Evolutionary conservation across 2,329 filamentous ascomycete genomes (phyloP), one percentile per base, ranked within the genome.

Genomic region (Phymatotrichopsis omnivora): DNA sequence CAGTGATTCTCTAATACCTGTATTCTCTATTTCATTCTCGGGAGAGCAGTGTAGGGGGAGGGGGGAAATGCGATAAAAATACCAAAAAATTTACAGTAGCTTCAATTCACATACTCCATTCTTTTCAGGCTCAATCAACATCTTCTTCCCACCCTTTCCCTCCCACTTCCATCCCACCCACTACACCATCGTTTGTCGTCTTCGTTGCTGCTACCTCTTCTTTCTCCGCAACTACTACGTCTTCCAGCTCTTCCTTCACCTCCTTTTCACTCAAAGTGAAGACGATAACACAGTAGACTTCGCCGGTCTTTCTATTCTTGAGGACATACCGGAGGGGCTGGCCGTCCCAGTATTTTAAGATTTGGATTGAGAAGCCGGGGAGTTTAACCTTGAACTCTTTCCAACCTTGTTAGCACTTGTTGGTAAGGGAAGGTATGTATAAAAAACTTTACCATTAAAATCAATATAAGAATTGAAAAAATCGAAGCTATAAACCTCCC

Each of bases 401-500:
- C 22, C 12, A 16, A 22, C n/a, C n/a, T n/a, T n/a, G n/a, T n/a
- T n/a, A n/a, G n/a, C 22, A 31, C 3, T 34, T 17, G 45, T 16
- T 7, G 29, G 28, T 28, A 23, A 35, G 30, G 25, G 24, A 19
- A 30, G 37, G 33, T 20, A 42, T 30, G 33, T 29, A 8, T 1
- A 7, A 17, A 24, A 19, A 34, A 60, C 62, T n/a, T 42, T 55
- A 75, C 74, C 74, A 59, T 78, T 81, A 62, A 96, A 95, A 63
- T 93, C 85, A 34, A 98, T 65, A 64, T 93, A 95, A 2, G 83
- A 82, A 62, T 96, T 96, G 64, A 80, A 93, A 64, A 98, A 96
- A 61, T 83, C 79, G 53, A 70, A 73, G 49, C 69, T 65, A 64
- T 82, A 82, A 46, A 69, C 65, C 52, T 76, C 67, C 0, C 75